Evolutionary conservation across 148 eudicot species (phyloP), one percentile per base, ranked within the genome.

Genomic region (Dysphania ambrosioides): DNA sequence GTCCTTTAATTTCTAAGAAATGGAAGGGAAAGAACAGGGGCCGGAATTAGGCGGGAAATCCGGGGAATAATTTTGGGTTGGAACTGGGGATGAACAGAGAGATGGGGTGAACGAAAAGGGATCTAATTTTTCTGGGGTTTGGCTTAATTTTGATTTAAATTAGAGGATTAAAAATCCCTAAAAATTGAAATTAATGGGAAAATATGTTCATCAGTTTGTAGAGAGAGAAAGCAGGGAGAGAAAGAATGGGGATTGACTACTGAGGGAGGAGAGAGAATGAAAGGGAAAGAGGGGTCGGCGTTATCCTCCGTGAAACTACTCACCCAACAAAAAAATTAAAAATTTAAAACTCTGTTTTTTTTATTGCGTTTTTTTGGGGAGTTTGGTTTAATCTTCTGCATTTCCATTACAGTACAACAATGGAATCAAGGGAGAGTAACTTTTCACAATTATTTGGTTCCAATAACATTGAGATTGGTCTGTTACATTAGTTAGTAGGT

Each of bases 161-260:
- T 1, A 40, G 11, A 38, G 16, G 23, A 38, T 2, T 66, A 2
- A 38, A 67, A 66, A 40, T 66, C 34, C 32, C 47, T 66, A 40
- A 27, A n/a, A 23, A 23, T n/a, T 26, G 9, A 63, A 63, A 63
- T 30, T 8, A 32, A 32, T 6, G 0, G 38, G 5, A 40, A 29
- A n/a, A n/a, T n/a, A 35, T 56, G 38, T 32, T 65, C 35, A 23
- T 55, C 40, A 41, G 60, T n/a, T 70, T 77, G 12, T 36, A 36
- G 53, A 67, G 72, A 38, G n/a, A n/a, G n/a, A n/a, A n/a, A n/a
- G n/a, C n/a, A n/a, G n/a, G n/a, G n/a, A n/a, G 40, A 26, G 77
- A 34, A n/a, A n/a, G 74, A 77, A 81, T 81, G 84, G 69, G 79
- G 79, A 64, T 82, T 82, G 84, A 78, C 84, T 73, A 71, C 73